Percentiles rank a stretch among this genome's conserved stretches.
Conservation (phyloP, 2,329 filamentous ascomycete species). For the Cytospora schulzeri region DNA sequence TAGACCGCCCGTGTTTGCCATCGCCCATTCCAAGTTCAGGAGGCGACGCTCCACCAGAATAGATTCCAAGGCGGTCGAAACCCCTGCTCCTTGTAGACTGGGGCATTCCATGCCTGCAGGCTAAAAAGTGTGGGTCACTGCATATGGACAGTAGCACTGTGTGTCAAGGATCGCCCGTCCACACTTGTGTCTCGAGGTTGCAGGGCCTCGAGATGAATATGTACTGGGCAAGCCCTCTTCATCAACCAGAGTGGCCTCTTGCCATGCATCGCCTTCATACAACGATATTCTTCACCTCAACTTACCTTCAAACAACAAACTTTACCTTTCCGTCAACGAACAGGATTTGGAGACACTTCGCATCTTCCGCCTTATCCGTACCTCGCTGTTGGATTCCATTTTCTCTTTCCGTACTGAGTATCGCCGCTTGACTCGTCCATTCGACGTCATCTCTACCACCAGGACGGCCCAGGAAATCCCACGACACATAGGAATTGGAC, state of each 20-base stretch:
- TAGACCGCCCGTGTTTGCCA: background rate
- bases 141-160: conserved; percentile 13
- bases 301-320: conserved; percentile 18
- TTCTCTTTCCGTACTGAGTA: conserved; percentile 28
- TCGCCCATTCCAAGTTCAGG: conserved; percentile 9
- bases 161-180: conserved; percentile 15
- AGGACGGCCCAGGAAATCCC: conserved; percentile 29
- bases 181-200: conserved; percentile 15
- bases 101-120: conserved; percentile 13
- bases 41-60: conserved; percentile 14
- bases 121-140: background rate
- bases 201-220: conserved; percentile 16
- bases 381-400: conserved; percentile 11
- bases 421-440: conserved; percentile 50
- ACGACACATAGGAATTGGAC: conserved; percentile 32
- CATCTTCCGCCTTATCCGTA: conserved; percentile 5
- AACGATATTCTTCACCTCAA: conserved; percentile 17
- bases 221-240: conserved; percentile 21
- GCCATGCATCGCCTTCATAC: conserved; percentile 19
- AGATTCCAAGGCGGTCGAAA: conserved; percentile 16
- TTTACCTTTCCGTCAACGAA: conserved; percentile 16
- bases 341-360: conserved; percentile 13
- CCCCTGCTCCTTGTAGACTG: conserved; percentile 9
- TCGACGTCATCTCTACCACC: conserved; percentile 45
- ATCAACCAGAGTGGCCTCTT: conserved; percentile 17